Evolutionary conservation across 2,329 filamentous ascomycete species (phyloP).

Genomic region (Tolypocladium inflatum): DNA sequence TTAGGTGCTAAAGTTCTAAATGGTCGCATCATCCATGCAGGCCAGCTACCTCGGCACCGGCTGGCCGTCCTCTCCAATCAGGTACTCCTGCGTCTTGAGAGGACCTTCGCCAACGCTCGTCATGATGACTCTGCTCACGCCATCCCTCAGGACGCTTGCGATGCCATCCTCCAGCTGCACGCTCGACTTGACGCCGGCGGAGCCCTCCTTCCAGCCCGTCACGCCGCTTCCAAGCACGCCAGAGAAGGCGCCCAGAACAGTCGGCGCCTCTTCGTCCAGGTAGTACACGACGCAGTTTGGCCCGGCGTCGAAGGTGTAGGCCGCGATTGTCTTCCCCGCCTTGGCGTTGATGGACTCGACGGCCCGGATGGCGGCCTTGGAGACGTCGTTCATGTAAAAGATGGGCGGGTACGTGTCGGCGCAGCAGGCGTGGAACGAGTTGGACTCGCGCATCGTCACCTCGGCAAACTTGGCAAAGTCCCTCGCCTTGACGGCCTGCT

Average conservation of each 20-base stretch:
- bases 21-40: not conserved
- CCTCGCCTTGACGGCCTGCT: conserved; percentile 63
- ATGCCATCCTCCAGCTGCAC: conserved; percentile 57
- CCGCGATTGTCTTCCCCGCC: conserved; percentile 71
- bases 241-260: conserved; percentile 73
- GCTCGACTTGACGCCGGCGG: conserved; percentile 40
- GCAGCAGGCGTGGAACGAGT: conserved; percentile 93
- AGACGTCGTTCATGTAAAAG: conserved; percentile 97
- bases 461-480: conserved; percentile 84
- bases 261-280: conserved; percentile 63
- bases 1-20: not conserved
- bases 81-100: conserved; percentile 64
- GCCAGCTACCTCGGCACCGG: conserved; percentile 21
- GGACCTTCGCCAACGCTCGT: conserved; percentile 90
- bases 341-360: conserved; percentile 82
- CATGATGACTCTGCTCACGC: conserved; percentile 81
- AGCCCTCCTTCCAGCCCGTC: conserved; percentile 62
- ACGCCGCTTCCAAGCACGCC: conserved; percentile 46
- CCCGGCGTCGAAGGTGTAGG: conserved; percentile 96
- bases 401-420: conserved; percentile 94
- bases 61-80: conserved; percentile 60
- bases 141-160: conserved; percentile 59
- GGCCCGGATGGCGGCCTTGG: conserved; percentile 73
- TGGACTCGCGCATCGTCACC: conserved; percentile 93
- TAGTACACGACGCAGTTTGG: conserved; percentile 98